A percentile compares a stretch with the other conserved stretches of the same genome.
Conservation (phyloP, 768 basidiomycete genomes). For the Tylopilus plumbeoviolaceoides region DNA sequence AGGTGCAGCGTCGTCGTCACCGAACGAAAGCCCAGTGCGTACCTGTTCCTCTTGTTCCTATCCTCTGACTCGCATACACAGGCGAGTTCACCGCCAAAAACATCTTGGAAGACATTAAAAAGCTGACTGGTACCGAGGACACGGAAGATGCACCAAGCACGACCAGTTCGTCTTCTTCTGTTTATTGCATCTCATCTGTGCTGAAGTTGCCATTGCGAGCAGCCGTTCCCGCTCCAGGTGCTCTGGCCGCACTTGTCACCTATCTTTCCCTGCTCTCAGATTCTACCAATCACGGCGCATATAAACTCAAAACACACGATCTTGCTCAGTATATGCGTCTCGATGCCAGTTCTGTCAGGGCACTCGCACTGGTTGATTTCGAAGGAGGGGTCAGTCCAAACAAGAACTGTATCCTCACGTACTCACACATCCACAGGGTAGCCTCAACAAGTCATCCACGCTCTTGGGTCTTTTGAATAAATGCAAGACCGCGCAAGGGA, state of each 20-base stretch:
- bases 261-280: constrained; percentile 83
- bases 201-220: constrained; percentile 26
- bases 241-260: constrained; percentile 74
- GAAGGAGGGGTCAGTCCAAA: constrained; percentile 38
- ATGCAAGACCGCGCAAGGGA: constrained; percentile 95
- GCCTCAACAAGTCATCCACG: constrained; percentile 76
- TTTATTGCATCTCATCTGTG: background rate
- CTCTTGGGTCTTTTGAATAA: constrained; percentile 88
- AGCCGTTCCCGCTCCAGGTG: constrained; percentile 71
- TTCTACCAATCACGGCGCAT: constrained; percentile 73
- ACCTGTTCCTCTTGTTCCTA: background rate
- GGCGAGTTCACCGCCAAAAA: constrained; percentile 83
- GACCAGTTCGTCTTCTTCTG: constrained; percentile 7
- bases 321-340: constrained; percentile 93
- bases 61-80: constrained; percentile 26
- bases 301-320: constrained; percentile 81
- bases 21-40: constrained; percentile 80
- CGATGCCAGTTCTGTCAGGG: constrained; percentile 90
- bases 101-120: constrained; percentile 71
- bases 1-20: constrained; percentile 89
- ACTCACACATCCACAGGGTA: constrained; percentile 37
- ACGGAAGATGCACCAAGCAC: constrained; percentile 16
- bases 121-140: constrained; percentile 31
- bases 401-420: background rate
- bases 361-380: constrained; percentile 78